phyloP scores from a whole-genome alignment of 768 basidiomycete species.

The Pisolithus tinctorius region DNA sequence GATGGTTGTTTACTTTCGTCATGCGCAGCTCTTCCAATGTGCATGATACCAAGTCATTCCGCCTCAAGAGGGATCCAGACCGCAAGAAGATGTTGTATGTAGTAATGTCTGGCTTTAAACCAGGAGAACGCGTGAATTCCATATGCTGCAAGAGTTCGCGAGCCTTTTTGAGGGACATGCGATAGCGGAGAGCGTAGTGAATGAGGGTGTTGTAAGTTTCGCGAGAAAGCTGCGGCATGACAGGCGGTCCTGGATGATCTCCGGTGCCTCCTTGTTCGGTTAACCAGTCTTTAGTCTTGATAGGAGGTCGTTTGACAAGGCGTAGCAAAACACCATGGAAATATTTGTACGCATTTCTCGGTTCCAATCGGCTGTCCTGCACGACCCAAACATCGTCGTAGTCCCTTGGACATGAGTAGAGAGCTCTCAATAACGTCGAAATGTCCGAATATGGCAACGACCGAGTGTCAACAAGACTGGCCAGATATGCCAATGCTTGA shows the following conservation, averaged over 20 bases:
- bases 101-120: slow-evolving; percentile 37
- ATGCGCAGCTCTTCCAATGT: slow-evolving; percentile 32
- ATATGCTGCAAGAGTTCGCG: slow-evolving; percentile 49
- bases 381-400: slow-evolving; percentile 34
- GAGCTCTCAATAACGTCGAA: slow-evolving; percentile 36
- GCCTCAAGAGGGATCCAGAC: slow-evolving; percentile 44
- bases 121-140: slow-evolving; percentile 33
- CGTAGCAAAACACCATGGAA: slow-evolving; percentile 41
- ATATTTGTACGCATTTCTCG: slow-evolving; percentile 39
- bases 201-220: slow-evolving; percentile 55
- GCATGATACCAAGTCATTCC: slow-evolving; percentile 34
- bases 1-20: slow-evolving; percentile 12
- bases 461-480: slow-evolving; percentile 42
- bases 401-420: slow-evolving; percentile 41
- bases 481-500: slow-evolving; percentile 59
- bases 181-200: slow-evolving; percentile 58
- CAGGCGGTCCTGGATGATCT: slow-evolving; percentile 2
- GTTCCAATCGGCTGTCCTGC: slow-evolving; percentile 14
- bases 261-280: slow-evolving; percentile 1
- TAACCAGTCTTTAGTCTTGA: slow-evolving; percentile 15
- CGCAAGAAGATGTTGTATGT: slow-evolving; percentile 58
- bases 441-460: slow-evolving; percentile 41
- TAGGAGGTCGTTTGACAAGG: slow-evolving; percentile 31
- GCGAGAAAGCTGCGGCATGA: slow-evolving; percentile 31
- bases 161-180: slow-evolving; percentile 44